Conservation (phyloP, 805 yeast genomes). For the Candida multigemmis region DNA sequence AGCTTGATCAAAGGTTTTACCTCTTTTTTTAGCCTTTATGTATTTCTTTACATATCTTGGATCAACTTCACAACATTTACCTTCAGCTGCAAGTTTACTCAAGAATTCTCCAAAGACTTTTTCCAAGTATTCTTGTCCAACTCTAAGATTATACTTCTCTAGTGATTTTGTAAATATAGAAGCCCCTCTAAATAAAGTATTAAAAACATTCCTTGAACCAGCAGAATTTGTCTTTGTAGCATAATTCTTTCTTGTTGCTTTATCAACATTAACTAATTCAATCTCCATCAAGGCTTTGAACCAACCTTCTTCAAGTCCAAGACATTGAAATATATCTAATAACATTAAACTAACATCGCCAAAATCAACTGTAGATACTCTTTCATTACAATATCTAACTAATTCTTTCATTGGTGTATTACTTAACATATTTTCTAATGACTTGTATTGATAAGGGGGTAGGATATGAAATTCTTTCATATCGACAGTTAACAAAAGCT, state of each 20-base stretch:
- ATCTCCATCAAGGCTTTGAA: constrained; percentile 56
- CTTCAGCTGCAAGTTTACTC: constrained; percentile 38
- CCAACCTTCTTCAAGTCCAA: constrained; percentile 65
- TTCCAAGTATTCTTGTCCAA: constrained; percentile 74
- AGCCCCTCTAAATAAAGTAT: constrained; percentile 65
- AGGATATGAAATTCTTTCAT: constrained; percentile 49
- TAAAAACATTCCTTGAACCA: constrained; percentile 24
- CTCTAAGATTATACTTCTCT: constrained; percentile 65
- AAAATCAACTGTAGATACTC: constrained; percentile 32
- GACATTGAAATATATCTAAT: constrained; percentile 66
- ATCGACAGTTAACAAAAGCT: constrained; percentile 41
- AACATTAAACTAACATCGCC: constrained; percentile 51
- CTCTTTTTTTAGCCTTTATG: constrained; percentile 16
- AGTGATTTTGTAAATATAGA: constrained; percentile 74
- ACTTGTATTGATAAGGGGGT: constrained; percentile 49
- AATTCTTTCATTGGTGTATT: constrained; percentile 45
- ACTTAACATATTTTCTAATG: constrained; percentile 52
- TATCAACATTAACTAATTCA: constrained; percentile 48
- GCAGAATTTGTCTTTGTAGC: constrained; percentile 14
- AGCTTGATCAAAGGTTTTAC: constrained; percentile 12
- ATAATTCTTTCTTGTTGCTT: constrained; percentile 33
- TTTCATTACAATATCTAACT: constrained; percentile 36
- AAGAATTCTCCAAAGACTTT: constrained; percentile 66
- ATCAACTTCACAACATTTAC: constrained; percentile 70
- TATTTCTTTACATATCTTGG: constrained; percentile 47